phyloP scores from a whole-genome alignment of 2,329 filamentous ascomycete species.

The Sarocladiaceae sp. region DNA sequence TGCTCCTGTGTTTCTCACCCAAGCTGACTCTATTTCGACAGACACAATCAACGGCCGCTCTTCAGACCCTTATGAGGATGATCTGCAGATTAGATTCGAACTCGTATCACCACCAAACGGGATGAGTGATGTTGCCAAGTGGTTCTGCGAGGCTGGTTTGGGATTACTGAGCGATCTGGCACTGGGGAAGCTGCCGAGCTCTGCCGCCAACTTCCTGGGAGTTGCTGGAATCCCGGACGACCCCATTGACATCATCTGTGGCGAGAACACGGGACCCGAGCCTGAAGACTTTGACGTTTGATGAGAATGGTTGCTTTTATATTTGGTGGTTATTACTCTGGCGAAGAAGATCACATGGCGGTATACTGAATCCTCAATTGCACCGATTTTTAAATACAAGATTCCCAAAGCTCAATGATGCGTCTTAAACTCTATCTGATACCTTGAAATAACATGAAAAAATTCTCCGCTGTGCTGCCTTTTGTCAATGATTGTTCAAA shows the following conservation, averaged over 20 bases:
- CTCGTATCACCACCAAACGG: not conserved
- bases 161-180: not conserved
- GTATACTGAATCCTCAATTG: no score
- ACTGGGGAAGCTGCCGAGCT: not conserved
- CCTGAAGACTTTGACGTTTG: not conserved
- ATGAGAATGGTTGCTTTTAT: no score
- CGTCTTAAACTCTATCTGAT: no score
- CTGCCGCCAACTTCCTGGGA: not conserved
- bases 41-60: not conserved
- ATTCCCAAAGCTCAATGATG: no score
- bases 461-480: no score
- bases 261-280: not conserved
- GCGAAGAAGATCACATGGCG: no score
- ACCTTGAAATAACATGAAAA: no score
- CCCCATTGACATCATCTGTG: not conserved
- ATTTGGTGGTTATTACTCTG: no score
- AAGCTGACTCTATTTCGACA: not conserved
- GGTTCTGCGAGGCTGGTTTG: not conserved
- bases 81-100: not conserved
- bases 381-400: no score
- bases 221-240: not conserved
- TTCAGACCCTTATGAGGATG: not conserved
- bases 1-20: no score
- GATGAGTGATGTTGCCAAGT: not conserved
- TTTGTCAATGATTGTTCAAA: no score